Evolutionary conservation across 805 yeast genomes (phyloP).

Genomic region (Metschnikowia dekortorum): DNA sequence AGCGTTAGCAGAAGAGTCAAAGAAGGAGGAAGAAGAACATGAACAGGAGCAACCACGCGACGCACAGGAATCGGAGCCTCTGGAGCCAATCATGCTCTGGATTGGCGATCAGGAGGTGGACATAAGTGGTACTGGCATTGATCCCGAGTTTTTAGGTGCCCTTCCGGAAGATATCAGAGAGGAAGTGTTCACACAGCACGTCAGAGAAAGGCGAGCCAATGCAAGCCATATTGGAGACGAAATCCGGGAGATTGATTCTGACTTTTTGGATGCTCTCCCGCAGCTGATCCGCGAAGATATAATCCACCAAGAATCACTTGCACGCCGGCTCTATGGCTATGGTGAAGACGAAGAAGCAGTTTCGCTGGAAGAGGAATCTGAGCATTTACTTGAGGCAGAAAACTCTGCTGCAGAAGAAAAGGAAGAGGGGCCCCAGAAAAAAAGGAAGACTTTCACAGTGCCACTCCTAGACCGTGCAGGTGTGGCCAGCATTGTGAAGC

Average conservation of each 20-base stretch:
- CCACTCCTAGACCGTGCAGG: slow-evolving; percentile 76
- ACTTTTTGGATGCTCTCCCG: slow-evolving; percentile 77
- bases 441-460: slow-evolving; percentile 23
- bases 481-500: slow-evolving; percentile 63
- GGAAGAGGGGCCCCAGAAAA: neutral
- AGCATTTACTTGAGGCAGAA: slow-evolving; percentile 13
- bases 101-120: slow-evolving; percentile 80
- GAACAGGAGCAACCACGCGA: slow-evolving; percentile 5
- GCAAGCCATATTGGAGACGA: slow-evolving; percentile 40
- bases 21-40: slow-evolving; percentile 15
- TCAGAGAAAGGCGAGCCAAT: slow-evolving; percentile 67
- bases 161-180: slow-evolving; percentile 91
- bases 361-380: slow-evolving; percentile 17
- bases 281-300: slow-evolving; percentile 60
- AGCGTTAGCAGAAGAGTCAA: slow-evolving; percentile 25
- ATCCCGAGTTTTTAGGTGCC: slow-evolving; percentile 85
- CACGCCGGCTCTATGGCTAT: slow-evolving; percentile 31
- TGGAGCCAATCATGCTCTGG: slow-evolving; percentile 58
- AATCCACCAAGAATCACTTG: slow-evolving; percentile 51
- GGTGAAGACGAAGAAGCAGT: slow-evolving; percentile 20
- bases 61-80: neutral
- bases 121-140: slow-evolving; percentile 85
- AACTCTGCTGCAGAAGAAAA: neutral
- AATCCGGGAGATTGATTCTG: slow-evolving; percentile 70
- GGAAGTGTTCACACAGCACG: slow-evolving; percentile 83